Conservation (phyloP, 306 rosid species). For the Vigna reflexopilosa region DNA sequence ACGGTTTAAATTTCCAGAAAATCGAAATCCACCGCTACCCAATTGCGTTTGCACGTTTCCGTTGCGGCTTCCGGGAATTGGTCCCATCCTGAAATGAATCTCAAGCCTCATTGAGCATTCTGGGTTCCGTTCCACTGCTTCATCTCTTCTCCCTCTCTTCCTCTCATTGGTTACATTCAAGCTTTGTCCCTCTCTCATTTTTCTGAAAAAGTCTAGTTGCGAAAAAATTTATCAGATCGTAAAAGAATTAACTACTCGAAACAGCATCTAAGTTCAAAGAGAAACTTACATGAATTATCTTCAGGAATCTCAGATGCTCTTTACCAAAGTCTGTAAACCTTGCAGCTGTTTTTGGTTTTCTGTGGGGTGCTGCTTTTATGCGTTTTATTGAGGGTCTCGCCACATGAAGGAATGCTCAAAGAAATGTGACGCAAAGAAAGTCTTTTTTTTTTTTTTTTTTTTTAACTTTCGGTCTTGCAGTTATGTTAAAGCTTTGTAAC, state of each 20-base stretch:
- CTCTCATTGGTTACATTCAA: neutral
- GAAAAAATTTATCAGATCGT: neutral
- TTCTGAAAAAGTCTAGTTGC: neutral
- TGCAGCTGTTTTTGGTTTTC: no score
- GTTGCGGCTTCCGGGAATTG: neutral
- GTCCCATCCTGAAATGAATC: neutral
- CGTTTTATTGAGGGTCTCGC: no score
- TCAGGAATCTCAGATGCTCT: no score
- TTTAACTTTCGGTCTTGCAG: no score
- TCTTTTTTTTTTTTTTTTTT: no score
- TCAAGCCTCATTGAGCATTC: neutral
- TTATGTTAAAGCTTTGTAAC: no score
- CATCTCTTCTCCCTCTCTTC: neutral
- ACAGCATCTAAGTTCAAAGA: neutral
- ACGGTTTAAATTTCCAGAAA: neutral
- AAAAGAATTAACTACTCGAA: neutral
- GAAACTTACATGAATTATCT: no score
- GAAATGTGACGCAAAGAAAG: no score
- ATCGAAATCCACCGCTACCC: neutral
- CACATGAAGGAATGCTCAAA: no score
- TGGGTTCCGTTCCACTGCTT: no score
- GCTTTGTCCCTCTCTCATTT: neutral
- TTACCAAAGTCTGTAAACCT: no score
- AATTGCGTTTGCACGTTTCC: neutral
- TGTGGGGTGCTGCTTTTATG: no score